Evolutionary conservation across 441 rosid species (phyloP), one percentile per base, ranked within the genome.

Genomic region (Bocquillonia castaneifolia): DNA sequence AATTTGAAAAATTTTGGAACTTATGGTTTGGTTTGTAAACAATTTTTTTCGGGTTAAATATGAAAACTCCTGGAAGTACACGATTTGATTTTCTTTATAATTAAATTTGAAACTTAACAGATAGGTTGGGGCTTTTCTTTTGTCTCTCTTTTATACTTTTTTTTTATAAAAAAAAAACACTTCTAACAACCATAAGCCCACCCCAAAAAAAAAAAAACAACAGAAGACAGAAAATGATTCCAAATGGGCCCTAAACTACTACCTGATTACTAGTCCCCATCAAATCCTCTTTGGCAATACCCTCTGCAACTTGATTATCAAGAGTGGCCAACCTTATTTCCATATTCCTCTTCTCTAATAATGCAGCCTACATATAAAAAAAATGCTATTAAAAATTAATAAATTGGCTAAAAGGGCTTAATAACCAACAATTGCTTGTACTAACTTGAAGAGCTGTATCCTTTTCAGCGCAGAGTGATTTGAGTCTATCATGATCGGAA

Each of bases 371-470:
- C 66, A 69, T 32, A 69, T 59, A 70, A 6, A 67, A 64, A 71
- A 22, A 68, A 64, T 63, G 64, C 32, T 20, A 64, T 28, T 14
- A 12, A 52, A 66, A 37, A 23, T 25, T 39, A 1, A 67, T 17
- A 32, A 13, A 7, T 20, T 59, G 60, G 52, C 34, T 34, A 36
- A 53, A 44, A 59, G 60, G 48, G 12, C 51, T 17, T 18, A 61
- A 59, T 37, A 47, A 31, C 52, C 56, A 40, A 72, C 58, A 68
- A 58, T 58, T 62, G 44, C 51, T 58, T 37, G 14, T 53, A 79
- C 93, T 84, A 67, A 86, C 98, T 76, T 86, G 88, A 77, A 90
- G 84, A 71, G 84, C 78, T 64, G 80, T 54, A 64, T 80, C 93
- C 75, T 87, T 91, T 79, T 91, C 97, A 25, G 82, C 77, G 68